These are phyloP conservation scores for Bruguiera parviflora DNA, from an alignment of 345 rosid genomes.

Conservation along the genomic window DNA sequence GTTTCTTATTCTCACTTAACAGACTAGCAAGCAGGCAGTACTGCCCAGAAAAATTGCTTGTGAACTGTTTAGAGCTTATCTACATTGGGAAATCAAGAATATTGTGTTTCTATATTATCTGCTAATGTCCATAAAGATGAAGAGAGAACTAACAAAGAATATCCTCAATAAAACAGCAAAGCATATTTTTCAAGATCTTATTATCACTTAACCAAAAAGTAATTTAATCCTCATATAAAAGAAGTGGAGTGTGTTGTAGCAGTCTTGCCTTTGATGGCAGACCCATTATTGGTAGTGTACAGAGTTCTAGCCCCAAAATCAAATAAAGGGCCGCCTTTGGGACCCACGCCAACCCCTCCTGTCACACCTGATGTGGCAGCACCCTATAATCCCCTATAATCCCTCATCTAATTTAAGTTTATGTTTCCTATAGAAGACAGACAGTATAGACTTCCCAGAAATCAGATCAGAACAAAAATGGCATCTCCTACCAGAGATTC, in stretches of 20 bases:
- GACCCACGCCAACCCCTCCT: background rate
- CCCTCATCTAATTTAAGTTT: background rate
- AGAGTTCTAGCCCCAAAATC: background rate
- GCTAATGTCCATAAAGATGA: too few species aligned
- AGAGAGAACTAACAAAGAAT: background rate
- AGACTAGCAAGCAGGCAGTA: background rate
- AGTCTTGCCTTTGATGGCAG: background rate
- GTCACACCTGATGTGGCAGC: background rate
- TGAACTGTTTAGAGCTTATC: background rate
- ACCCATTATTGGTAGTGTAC: background rate
- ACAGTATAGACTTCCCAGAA: background rate
- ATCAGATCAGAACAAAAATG: background rate
- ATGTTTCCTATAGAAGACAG: background rate
- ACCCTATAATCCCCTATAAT: too few species aligned
- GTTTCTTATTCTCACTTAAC: background rate
- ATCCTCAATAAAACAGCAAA: background rate
- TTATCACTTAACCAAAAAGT: background rate
- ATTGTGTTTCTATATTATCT: too few species aligned
- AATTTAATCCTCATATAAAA: background rate
- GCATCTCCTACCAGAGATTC: background rate
- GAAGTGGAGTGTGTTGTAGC: background rate
- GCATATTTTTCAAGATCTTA: background rate
- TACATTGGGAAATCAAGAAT: background rate
- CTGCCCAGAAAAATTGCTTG: background rate
- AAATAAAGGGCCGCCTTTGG: background rate